Base-by-base conservation (phyloP, 2,329 filamentous ascomycete genomes). In the Emmonsia crescens region DNA sequence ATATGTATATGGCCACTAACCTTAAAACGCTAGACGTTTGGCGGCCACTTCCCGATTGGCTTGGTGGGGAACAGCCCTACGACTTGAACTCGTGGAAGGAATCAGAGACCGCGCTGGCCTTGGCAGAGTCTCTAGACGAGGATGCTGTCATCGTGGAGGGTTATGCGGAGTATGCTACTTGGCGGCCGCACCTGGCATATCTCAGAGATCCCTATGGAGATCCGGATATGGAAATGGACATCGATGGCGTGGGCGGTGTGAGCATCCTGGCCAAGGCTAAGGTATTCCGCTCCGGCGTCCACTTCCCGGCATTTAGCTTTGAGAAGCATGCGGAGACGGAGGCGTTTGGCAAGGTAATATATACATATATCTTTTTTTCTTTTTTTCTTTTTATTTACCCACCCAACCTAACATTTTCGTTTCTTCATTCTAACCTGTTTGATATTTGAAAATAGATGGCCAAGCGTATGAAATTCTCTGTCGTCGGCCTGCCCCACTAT, bases 11-110 rank as follows among this genome's bases (percentile, higher is more conserved):
- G 54, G 64, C 60, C 70, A 77, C 60, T 76, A 68, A 40, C 60
- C 60, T 24, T 58, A 49, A 51, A 38, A 59, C n/a, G 52, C 55
- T 64, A 92, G 89, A 99, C 78, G 94, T 99, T 63, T 99, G 94
- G 94, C 87, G 94, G 66, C 94, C 94, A n/a, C 83, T 99, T 56
- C 94, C 94, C 6, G 94, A 99, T 75, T 99, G 94, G 94, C 88
- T 99, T 29, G 94, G 94, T 54, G 95, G 94, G 69, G 94, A 99
- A 74, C 94, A 99, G 74, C 94, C 94, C 1, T 99, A 99, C 74
- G 94, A 99, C 76, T 76, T 99, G 69, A 99, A 99, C 75, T 97
- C 93, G 19, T 99, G 94, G 94, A 94, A 99, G 75, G 94, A 99
- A 76, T 99, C 94, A 0, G 95, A 99, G 72, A 99, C 94, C 0